Conservation (phyloP, 1,284 basidiomycete species). For the Hemileia vastatrix region DNA sequence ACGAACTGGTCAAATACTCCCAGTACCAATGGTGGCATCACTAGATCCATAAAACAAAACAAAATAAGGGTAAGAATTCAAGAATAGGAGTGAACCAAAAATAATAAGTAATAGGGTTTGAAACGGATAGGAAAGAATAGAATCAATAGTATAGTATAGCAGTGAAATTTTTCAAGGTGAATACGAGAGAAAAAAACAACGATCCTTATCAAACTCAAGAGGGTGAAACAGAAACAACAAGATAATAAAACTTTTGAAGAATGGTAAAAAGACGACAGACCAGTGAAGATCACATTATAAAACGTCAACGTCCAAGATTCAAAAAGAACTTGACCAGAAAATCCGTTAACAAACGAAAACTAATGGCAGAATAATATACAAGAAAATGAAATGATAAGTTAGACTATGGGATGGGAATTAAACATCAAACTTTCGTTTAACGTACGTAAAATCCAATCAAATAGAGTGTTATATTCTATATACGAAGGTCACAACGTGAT, state of each 20-base stretch:
- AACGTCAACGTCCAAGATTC: constrained; percentile 92
- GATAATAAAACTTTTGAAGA: too few relatives aligned
- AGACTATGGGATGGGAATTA: too few relatives aligned
- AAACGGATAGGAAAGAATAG: not conserved
- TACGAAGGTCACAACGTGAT: not conserved
- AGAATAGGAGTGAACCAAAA: too few relatives aligned
- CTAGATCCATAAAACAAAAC: constrained; percentile 46
- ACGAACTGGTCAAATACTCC: constrained; percentile 92
- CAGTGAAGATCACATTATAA: constrained; percentile 45
- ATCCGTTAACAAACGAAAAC: constrained; percentile 98
- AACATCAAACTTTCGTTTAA: not conserved
- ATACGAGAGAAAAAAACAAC: constrained; percentile 87
- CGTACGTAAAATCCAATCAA: constrained; percentile 23
- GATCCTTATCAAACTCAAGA: too few relatives aligned
- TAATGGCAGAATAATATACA: not conserved
- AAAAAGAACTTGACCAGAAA: constrained; percentile 94
- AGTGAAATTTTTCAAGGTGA: too few relatives aligned
- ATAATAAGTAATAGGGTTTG: too few relatives aligned
- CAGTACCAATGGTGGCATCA: constrained; percentile 92
- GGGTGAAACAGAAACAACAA: too few relatives aligned
- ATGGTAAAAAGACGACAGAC: not conserved
- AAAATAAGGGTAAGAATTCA: too few relatives aligned
- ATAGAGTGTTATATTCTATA: constrained; percentile 22
- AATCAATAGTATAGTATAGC: not conserved
- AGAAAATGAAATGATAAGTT: not conserved